Base-by-base conservation (phyloP, 2,329 filamentous ascomycete genomes). In the Arthrobotrys conoides region DNA sequence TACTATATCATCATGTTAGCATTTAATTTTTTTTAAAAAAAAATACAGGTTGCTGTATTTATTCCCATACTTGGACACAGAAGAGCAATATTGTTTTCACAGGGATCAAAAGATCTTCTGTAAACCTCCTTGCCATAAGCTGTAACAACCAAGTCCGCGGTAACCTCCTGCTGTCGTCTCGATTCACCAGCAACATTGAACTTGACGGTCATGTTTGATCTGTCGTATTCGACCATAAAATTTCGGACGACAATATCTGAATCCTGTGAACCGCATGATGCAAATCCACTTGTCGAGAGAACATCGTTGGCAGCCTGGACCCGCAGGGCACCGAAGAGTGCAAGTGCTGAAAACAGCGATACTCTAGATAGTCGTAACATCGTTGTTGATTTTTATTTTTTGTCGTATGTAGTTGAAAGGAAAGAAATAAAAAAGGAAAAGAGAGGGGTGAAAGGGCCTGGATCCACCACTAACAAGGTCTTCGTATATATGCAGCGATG, bases 71-170 rank as follows among this genome's bases (percentile, higher is more conserved):
- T 88, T 83, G 96, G 96, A 85, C 96, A 99, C 59, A 99, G 87
- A 82, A 93, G 86, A 8, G 88, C 84, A 64, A 97, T 94, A 44
- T 83, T 85, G 1, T 85, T 81, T 18, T 90, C 88, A 84, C 96
- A 99, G 41, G 96, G 96, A 83, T 97, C 90, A 85, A 98, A 97
- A 3, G 86, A 86, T 76, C 93, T 92, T 46, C 88, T 87, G 85
- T 96, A 98, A 24, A 97, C 89, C 79, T 91, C 85, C 75, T 89
- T 89, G 76, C 96, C 96, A 83, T 98, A 98, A 8, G 95, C 95
- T 27, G 88, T 91, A 46, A 97, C 92, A 22, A 89, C 88, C 76
- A 98, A 87, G 16, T 86, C 86, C 14, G 93, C 94, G 70, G 88
- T 92, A 77, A 98, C 93, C 81, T 97, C 94, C 84, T 96, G 93